Evolutionary conservation across 176 grass and related monocot genomes (phyloP).

Genomic region (Otatea glauca): DNA sequence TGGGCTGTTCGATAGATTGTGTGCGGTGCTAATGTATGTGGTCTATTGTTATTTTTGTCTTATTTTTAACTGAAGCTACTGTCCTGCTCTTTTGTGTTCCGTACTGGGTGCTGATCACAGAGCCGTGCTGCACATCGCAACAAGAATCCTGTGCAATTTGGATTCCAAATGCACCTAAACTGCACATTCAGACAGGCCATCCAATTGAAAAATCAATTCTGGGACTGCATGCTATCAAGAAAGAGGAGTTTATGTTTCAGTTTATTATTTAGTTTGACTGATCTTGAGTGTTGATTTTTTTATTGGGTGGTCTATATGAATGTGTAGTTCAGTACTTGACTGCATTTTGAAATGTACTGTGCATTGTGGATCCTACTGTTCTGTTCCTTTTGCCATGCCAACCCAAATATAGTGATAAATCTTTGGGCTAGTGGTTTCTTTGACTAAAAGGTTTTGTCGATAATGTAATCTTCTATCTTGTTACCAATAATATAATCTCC

Average conservation of each 20-base stretch:
- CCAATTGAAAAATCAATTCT: neutral
- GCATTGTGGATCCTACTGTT: neutral
- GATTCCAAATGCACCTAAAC: neutral
- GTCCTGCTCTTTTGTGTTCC: no score
- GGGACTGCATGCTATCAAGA: neutral
- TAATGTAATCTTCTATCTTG: neutral
- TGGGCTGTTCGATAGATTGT: neutral
- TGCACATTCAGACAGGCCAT: neutral
- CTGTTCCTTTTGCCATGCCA: neutral
- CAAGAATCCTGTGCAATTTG: neutral
- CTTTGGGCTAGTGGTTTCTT: neutral
- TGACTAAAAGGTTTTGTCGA: neutral
- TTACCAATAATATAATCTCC: neutral
- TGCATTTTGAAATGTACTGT: neutral
- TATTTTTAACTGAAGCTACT: neutral
- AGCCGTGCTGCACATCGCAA: neutral
- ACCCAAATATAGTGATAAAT: neutral
- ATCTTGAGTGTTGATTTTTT: neutral
- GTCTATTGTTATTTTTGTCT: neutral
- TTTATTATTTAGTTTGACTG: constrained; percentile 4
- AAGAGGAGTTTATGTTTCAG: neutral
- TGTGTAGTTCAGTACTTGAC: neutral
- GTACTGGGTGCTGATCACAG: neutral
- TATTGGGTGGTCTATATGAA: neutral
- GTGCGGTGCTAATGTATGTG: neutral